phyloP scores from a whole-genome alignment of 2,329 filamentous ascomycete genomes.

The Arachnomyces sp. region DNA sequence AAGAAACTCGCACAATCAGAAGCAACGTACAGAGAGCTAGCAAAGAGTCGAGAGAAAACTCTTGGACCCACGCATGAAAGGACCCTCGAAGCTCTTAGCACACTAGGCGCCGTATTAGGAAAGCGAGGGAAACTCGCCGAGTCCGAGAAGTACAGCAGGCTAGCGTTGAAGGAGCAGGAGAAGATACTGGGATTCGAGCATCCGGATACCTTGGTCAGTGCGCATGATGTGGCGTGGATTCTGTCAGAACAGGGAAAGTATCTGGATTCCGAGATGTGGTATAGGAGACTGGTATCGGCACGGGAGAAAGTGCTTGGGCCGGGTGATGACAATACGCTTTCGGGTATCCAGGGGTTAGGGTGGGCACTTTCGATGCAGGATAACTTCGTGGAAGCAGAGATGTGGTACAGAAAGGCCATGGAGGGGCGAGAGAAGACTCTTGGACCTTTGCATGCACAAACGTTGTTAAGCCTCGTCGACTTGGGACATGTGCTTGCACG shows the following conservation, averaged over 20 bases:
- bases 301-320: slow-evolving; percentile 9
- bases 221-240: slow-evolving; percentile 9
- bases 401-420: slow-evolving; percentile 12
- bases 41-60: slow-evolving; percentile 11
- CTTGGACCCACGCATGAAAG: slow-evolving; percentile 18
- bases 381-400: slow-evolving; percentile 14
- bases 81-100: slow-evolving; percentile 17
- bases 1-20: slow-evolving; percentile 15
- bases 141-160: no score
- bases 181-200: slow-evolving; percentile 11
- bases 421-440: slow-evolving; percentile 11
- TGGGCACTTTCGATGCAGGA: slow-evolving; percentile 9
- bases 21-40: slow-evolving; percentile 11
- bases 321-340: slow-evolving; percentile 15
- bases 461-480: slow-evolving; percentile 15
- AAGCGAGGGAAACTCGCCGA: background rate
- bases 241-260: background rate
- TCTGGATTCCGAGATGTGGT: slow-evolving; percentile 8
- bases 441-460: slow-evolving; percentile 18
- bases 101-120: background rate
- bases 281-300: slow-evolving; percentile 3
- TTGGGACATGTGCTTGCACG: background rate
- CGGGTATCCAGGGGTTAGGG: slow-evolving; percentile 12
- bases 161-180: no score
- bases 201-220: slow-evolving; percentile 11